Percentiles rank a stretch among this genome's conserved stretches.
Conservation (phyloP, 2,329 filamentous ascomycete species). For the Neonectria ditissima region DNA sequence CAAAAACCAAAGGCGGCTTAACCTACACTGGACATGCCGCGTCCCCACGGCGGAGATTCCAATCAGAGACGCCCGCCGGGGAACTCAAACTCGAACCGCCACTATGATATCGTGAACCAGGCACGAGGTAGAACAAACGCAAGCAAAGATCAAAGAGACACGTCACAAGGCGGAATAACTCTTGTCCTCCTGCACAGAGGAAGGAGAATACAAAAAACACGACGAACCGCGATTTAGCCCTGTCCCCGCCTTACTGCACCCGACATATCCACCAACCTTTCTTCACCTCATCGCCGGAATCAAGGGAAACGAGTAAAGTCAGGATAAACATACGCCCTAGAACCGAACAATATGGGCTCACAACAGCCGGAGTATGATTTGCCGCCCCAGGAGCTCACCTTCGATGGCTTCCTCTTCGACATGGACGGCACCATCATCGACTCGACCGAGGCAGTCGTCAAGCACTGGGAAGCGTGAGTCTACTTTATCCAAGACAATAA, state of each 20-base stretch:
- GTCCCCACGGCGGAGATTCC: constrained; percentile 16
- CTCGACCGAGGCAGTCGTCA: constrained; percentile 80
- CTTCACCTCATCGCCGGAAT: not conserved
- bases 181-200: not conserved
- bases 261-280: not conserved
- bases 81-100: constrained; percentile 13
- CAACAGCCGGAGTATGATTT: constrained; percentile 54
- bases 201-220: not conserved
- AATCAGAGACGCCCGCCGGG: constrained; percentile 8
- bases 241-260: not conserved
- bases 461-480: constrained; percentile 78
- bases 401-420: constrained; percentile 74
- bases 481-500: not conserved
- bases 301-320: not conserved
- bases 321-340: not conserved
- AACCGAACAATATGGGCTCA: constrained; percentile 47
- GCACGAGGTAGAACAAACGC: constrained; percentile 15
- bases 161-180: constrained; percentile 3
- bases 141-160: not conserved
- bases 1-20: constrained; percentile 14
- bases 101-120: constrained; percentile 3
- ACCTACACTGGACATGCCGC: constrained; percentile 34
- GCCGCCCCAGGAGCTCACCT: constrained; percentile 59
- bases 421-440: constrained; percentile 90
- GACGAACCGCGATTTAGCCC: not conserved